Evolutionary conservation across 768 basidiomycete genomes (phyloP).

Genomic region (Panus rudis): DNA sequence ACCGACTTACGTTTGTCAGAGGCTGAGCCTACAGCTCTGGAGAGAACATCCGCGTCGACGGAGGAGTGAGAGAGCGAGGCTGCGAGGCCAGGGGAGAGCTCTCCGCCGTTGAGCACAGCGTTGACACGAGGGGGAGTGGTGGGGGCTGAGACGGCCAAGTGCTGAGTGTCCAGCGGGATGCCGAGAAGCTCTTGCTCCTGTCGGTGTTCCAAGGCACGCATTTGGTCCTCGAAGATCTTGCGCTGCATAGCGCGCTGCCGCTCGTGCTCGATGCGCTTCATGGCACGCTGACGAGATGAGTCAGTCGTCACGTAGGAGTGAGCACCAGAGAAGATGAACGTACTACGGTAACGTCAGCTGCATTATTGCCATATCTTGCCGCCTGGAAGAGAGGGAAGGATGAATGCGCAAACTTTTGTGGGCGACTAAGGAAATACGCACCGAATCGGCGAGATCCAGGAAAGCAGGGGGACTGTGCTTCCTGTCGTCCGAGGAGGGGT

Average conservation of each 20-base stretch:
- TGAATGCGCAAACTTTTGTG: slow-evolving; percentile 10
- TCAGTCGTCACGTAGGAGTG: slow-evolving; percentile 6
- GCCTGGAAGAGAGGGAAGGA: slow-evolving; percentile 38
- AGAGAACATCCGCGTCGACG: slow-evolving; percentile 56
- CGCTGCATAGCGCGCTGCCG: slow-evolving; percentile 82
- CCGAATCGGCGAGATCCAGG: slow-evolving; percentile 89
- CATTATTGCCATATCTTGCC: slow-evolving; percentile 78
- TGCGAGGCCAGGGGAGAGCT: slow-evolving; percentile 36
- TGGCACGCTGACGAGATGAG: slow-evolving; percentile 52
- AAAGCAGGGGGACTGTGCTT: slow-evolving; percentile 90
- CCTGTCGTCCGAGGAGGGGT: slow-evolving; percentile 52
- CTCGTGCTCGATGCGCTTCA: slow-evolving; percentile 87
- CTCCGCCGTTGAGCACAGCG: slow-evolving; percentile 59
- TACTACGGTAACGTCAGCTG: slow-evolving; percentile 82
- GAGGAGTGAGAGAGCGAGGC: slow-evolving; percentile 39
- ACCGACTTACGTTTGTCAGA: slow-evolving; percentile 83
- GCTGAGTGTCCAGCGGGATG: slow-evolving; percentile 65
- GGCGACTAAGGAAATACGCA: slow-evolving; percentile 34
- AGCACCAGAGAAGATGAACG: slow-evolving; percentile 27
- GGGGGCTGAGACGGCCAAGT: slow-evolving; percentile 82
- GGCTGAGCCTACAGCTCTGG: slow-evolving; percentile 61
- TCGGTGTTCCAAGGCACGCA: slow-evolving; percentile 87
- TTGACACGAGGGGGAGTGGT: slow-evolving; percentile 83
- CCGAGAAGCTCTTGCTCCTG: slow-evolving; percentile 81
- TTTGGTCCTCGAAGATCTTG: slow-evolving; percentile 92